phyloP scores from a whole-genome alignment of 1,284 basidiomycete genomes.

The Golubevia pallescens region DNA sequence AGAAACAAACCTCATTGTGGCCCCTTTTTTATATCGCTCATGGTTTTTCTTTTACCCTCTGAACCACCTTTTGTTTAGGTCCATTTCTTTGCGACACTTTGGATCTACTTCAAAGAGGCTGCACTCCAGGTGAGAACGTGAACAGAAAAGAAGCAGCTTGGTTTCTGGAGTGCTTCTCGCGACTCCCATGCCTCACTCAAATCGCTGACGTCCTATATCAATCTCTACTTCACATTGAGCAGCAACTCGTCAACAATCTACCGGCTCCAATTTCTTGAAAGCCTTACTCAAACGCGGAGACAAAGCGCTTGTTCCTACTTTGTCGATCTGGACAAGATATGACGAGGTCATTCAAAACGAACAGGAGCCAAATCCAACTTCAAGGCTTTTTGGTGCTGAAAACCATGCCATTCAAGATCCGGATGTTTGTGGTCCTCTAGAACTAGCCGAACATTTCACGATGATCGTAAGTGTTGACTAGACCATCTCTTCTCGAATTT shows the following conservation, averaged over 20 bases:
- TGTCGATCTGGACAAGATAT: conserved; percentile 10
- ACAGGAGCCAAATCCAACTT: conserved; percentile 13
- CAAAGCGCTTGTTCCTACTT: conserved; percentile 11
- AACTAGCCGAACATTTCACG: conserved; percentile 22
- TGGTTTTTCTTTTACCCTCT: no score
- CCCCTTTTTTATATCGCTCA: no score
- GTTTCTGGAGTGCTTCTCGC: no score
- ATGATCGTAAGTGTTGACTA: conserved; percentile 19
- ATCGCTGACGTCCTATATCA: background rate
- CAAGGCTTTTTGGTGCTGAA: conserved; percentile 17
- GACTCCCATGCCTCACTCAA: no score
- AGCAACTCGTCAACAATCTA: conserved; percentile 8
- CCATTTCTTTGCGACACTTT: conserved; percentile 1
- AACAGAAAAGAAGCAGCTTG: no score
- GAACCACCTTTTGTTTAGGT: no score
- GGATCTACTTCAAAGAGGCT: background rate
- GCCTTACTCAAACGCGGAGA: conserved; percentile 7
- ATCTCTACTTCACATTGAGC: background rate
- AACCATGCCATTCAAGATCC: conserved; percentile 21
- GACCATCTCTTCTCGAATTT: no score
- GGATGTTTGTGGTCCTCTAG: conserved; percentile 20
- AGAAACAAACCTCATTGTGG: background rate
- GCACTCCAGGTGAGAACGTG: conserved; percentile 4
- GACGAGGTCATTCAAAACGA: conserved; percentile 53
- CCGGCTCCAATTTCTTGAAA: conserved; percentile 7